Evolutionary conservation across 1,284 basidiomycete species (phyloP).

Genomic region (Vanrija sp.): DNA sequence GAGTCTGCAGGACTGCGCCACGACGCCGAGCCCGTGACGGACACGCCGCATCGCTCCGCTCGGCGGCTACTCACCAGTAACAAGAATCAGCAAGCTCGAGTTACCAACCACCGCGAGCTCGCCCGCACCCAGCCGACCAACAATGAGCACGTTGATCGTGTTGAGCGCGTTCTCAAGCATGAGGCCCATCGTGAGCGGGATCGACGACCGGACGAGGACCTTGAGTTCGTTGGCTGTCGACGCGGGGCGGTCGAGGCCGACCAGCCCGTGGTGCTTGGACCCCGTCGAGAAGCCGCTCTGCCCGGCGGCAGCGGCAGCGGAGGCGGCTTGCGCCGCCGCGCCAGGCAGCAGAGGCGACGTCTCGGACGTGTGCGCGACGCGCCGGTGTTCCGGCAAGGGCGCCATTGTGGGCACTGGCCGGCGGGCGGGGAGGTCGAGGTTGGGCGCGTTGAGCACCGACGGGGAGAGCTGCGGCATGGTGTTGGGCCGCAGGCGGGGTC

Average conservation of each 20-base stretch:
- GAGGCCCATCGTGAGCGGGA: slow-evolving; percentile 18
- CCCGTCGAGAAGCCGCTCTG: not conserved
- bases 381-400: too few relatives aligned
- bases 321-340: too few relatives aligned
- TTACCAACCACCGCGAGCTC: slow-evolving; percentile 33
- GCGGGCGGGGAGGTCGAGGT: too few relatives aligned
- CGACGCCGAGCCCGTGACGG: too few relatives aligned
- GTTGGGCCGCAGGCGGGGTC: too few relatives aligned
- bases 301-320: not conserved
- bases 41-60: not conserved
- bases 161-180: slow-evolving; percentile 24
- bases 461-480: too few relatives aligned
- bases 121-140: slow-evolving; percentile 22
- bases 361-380: too few relatives aligned
- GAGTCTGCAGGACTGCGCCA: too few relatives aligned
- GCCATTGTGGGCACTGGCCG: too few relatives aligned
- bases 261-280: slow-evolving; percentile 10
- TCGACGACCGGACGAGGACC: slow-evolving; percentile 8
- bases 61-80: slow-evolving; percentile 20
- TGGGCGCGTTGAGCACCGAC: too few relatives aligned
- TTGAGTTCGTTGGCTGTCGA: slow-evolving; percentile 15
- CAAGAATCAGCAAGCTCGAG: slow-evolving; percentile 29
- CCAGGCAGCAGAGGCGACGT: too few relatives aligned
- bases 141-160: slow-evolving; percentile 27
- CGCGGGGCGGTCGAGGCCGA: slow-evolving; percentile 16